Evolutionary conservation across 2,329 filamentous ascomycete species (phyloP).

Genomic region (Taxawa tesnikishii): DNA sequence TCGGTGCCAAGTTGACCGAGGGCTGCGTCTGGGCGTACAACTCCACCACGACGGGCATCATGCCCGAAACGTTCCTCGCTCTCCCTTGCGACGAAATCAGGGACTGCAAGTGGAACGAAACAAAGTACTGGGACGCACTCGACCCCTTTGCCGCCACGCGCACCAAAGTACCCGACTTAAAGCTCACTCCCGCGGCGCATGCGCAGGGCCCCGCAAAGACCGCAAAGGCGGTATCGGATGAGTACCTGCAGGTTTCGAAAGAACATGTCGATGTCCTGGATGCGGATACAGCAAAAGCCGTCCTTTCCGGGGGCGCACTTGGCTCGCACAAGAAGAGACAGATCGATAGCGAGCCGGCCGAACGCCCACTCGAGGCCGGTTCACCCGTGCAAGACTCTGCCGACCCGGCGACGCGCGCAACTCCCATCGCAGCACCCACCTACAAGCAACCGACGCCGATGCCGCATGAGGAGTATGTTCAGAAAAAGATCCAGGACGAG

Average conservation of each 20-base stretch:
- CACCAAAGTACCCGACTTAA: neutral
- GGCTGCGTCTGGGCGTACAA: constrained; percentile 46
- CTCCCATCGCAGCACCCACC: constrained; percentile 1
- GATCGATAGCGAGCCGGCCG: neutral
- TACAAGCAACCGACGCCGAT: constrained; percentile 16
- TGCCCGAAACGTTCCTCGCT: constrained; percentile 37
- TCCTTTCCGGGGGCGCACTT: neutral
- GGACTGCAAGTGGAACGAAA: constrained; percentile 30
- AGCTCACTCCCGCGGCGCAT: neutral
- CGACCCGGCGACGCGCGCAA: neutral
- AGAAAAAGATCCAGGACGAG: constrained; percentile 23
- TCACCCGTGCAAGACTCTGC: neutral
- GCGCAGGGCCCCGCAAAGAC: neutral
- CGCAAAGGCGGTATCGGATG: neutral
- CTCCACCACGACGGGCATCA: constrained; percentile 36
- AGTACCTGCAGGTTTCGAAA: neutral
- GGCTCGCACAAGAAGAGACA: neutral
- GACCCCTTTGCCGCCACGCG: constrained; percentile 16
- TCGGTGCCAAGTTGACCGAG: constrained; percentile 38
- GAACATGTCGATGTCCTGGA: neutral
- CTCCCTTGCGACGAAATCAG: constrained; percentile 30
- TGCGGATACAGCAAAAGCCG: neutral
- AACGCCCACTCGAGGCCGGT: neutral
- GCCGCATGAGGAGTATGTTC: constrained; percentile 17
- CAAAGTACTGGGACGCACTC: constrained; percentile 29